Base-by-base conservation (phyloP, 148 eudicot genomes). In the Persicaria maculosa region DNA sequence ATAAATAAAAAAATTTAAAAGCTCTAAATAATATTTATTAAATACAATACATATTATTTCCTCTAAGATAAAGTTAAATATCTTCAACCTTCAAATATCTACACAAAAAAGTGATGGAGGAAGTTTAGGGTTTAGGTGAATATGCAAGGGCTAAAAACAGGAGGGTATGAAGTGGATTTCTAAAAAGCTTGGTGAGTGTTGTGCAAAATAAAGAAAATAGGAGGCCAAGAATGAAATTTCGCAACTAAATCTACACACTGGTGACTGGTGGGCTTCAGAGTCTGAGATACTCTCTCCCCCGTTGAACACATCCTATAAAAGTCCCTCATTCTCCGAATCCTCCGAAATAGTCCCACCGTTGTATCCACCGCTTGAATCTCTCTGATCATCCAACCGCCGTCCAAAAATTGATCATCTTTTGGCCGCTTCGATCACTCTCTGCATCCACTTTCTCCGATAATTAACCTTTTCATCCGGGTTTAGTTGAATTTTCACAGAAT, bases 311-410 rank as follows among this genome's bases (percentile, higher is more conserved):
- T 9, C 53, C 61, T 55, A 55, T 55, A 55, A 55, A 55, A 55
- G 25, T 55, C 61, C 7, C 61, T 17, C 61, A n/a, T 55, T 19
- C 61, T 55, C 61, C 19, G 8, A 55, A 55, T 55, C 62, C 62
- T 57, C 62, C 62, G 1, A 22, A 16, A 57, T 19, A 57, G 22
- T 19, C 15, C 62, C 25, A 16, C 62, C 25, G 17, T 57, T 57
- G 9, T 57, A 17, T 5, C 62, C 62, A 57, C 62, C 62, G 62
- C 25, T 57, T 57, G 62, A 57, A 17, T 57, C 62, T 57, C 62
- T 57, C 62, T 19, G 25, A 57, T 57, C 62, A 57, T 57, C 62
- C 62, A 57, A 57, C 62, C 62, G 22, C 62, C 62, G 22, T 57
- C 62, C 62, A 57, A 0, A 57, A 57, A 19, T 57, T 19, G 9